Evolutionary conservation across 164 flowering plant genomes (phyloP).

Genomic region (Aristolochia californica): DNA sequence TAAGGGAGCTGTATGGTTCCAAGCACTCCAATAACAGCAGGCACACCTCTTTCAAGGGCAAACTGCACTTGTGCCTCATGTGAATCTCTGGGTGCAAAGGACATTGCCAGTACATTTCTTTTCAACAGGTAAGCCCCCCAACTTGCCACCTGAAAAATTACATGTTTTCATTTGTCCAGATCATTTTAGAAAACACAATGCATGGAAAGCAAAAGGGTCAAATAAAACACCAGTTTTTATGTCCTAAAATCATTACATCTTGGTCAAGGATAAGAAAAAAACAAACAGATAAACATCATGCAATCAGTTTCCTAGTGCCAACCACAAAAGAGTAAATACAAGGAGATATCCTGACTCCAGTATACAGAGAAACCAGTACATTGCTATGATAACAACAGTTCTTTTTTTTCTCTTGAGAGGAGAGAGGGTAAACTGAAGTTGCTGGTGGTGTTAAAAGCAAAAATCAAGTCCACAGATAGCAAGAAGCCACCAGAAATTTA

Average conservation of each 20-base stretch:
- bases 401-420: no score
- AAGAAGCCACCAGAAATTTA: no score
- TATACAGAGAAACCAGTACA: no score
- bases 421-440: no score
- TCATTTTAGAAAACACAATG: background rate
- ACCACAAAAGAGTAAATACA: no score
- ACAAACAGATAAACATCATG: background rate
- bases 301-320: no score
- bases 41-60: slow-evolving; percentile 92
- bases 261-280: background rate
- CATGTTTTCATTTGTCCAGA: background rate
- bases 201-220: background rate
- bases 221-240: no score
- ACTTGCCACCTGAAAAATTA: slow-evolving; percentile 63
- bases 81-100: slow-evolving; percentile 90
- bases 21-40: slow-evolving; percentile 88
- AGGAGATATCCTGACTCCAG: no score
- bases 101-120: slow-evolving; percentile 83
- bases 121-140: slow-evolving; percentile 90
- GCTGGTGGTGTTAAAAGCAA: no score
- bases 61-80: slow-evolving; percentile 93
- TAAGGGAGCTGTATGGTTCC: slow-evolving; percentile 77
- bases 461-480: no score
- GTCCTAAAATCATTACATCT: background rate
- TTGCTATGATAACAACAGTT: no score